A percentile compares a stretch with the other conserved stretches of the same genome.
These are phyloP conservation scores for Pyrus bretschneideri DNA, from an alignment of 306 rosid genomes.

Conservation along the genomic window DNA sequence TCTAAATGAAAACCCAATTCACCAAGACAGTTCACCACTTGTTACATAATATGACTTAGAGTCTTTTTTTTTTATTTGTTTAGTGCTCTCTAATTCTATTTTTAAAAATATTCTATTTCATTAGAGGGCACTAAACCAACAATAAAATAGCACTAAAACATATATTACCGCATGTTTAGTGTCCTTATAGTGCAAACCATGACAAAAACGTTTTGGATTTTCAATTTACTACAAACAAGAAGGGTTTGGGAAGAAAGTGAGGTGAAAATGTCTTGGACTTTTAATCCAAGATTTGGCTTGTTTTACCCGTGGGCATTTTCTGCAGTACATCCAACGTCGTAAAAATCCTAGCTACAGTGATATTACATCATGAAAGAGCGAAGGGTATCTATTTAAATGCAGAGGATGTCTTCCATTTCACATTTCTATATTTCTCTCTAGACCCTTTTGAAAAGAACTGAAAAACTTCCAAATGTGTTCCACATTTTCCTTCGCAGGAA, in stretches of 20 bases:
- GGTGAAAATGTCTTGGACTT: not conserved
- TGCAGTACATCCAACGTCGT: not conserved
- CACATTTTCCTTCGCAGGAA: constrained; percentile 30
- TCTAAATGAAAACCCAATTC: no score
- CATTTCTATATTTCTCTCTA: not conserved
- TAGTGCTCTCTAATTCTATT: no score
- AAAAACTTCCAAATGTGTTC: constrained; percentile 35
- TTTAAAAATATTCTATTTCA: not conserved
- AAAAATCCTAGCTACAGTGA: not conserved
- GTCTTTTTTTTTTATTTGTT: no score
- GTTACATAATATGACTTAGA: no score
- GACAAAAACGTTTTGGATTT: not conserved
- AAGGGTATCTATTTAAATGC: not conserved
- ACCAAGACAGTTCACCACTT: not conserved
- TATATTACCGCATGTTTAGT: not conserved
- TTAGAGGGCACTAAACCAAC: not conserved
- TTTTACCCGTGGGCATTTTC: not conserved
- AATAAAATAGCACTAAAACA: not conserved
- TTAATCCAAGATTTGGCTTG: not conserved
- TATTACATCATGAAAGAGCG: not conserved
- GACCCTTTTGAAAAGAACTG: not conserved
- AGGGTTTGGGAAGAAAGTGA: not conserved
- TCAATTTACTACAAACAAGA: not conserved
- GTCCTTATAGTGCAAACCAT: not conserved
- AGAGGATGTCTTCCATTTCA: constrained; percentile 4